Conservation (phyloP, 1,139 yeast genomes). For the Blastobotrys petasosporus region DNA sequence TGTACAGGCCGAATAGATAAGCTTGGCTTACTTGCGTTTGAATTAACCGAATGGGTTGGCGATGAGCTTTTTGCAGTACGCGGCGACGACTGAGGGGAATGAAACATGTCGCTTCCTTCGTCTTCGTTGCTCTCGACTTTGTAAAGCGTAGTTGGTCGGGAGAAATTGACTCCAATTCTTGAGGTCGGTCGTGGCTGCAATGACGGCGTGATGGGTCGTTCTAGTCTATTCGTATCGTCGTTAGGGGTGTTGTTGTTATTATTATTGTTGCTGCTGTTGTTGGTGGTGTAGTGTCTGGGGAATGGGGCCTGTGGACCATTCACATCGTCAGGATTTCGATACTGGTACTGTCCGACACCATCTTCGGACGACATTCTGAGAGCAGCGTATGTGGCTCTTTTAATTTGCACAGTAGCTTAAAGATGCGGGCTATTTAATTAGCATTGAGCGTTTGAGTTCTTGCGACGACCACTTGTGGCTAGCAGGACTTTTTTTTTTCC, state of each 20-base stretch:
- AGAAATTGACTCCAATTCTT: conserved; percentile 21
- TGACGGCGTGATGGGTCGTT: not conserved
- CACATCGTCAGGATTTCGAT: not conserved
- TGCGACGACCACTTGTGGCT: no score
- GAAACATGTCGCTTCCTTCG: conserved; percentile 1
- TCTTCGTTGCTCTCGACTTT: conserved; percentile 10
- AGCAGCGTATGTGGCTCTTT: no score
- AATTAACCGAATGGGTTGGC: no score
- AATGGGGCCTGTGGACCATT: not conserved
- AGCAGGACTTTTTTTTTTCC: no score
- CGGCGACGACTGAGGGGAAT: conserved; percentile 3
- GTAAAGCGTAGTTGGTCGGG: conserved; percentile 25
- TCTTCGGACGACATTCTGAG: not conserved
- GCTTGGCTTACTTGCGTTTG: no score
- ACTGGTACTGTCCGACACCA: not conserved
- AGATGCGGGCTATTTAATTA: no score
- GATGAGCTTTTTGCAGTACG: not conserved
- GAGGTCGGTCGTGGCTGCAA: conserved; percentile 13
- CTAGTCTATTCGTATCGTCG: not conserved
- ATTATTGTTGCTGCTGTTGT: not conserved
- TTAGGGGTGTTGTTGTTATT: conserved; percentile 3
- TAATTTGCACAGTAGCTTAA: no score
- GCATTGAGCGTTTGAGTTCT: no score
- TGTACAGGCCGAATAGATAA: not conserved
- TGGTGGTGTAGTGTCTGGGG: not conserved